Base-by-base conservation (phyloP, 495 filamentous ascomycete genomes). In the Penicillium steckii region DNA sequence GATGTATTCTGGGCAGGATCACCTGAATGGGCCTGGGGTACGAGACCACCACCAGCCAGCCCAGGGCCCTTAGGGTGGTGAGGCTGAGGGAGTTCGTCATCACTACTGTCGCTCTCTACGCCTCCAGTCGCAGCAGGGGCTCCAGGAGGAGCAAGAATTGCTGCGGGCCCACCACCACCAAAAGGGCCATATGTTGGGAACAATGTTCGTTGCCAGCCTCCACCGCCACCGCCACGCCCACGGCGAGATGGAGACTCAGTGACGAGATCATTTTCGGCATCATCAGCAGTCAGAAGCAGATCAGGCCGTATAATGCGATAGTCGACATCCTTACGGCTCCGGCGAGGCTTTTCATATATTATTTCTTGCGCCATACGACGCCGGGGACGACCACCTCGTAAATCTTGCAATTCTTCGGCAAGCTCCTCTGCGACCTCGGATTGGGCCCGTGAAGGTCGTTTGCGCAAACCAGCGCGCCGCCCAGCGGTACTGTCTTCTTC, bases 61-160 rank as follows among this genome's bases (percentile, higher is more conserved):
- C 85, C 79, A 3, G 85, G 86, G n/a, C 87, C 84, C 21, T 77
- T 75, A 8, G 70, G 53, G 25, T 80, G 78, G 13, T 68, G 70
- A 52, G 80, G 78, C 17, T 68, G 71, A 50, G 80, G 79, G 54
- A 74, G 77, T 61, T 98, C 94, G 54, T 98, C 95, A 56, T 98
- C 94, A 61, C 95, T 97, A 65, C 91, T 97, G 62, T 98, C 94
- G 17, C 91, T 95, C 58, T 97, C 92, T 8, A 83, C 87, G 53
- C 88, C 88, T 22, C 85, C 90, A 40, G 82, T 80, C 7, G 90
- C 86, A 48, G 59, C 64, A 56, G 82, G 82, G 25, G 85, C 89
- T 62, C 84, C 89, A n/a, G 88, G 86, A 4, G 85, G 87, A 48
- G 82, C 88, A 59, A 95, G 81, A 17, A 95, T 77, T 8, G 91